Percentiles rank a stretch among this genome's conserved stretches.
Evolutionary conservation across 371 early-diverging fungal species (phyloP).

Genomic region (Mucor ambiguus): DNA sequence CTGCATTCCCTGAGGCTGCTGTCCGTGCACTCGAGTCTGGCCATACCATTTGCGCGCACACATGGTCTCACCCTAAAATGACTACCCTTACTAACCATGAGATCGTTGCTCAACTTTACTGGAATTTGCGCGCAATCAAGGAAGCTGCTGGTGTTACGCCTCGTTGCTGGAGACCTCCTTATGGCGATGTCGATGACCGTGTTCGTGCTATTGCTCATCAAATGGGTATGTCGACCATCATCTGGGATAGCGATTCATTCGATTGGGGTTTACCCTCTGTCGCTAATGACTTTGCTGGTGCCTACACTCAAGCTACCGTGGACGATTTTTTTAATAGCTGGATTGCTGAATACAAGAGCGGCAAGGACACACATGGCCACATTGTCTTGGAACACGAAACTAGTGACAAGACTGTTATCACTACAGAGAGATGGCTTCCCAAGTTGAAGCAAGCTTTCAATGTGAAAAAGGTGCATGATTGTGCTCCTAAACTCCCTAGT

Average conservation of each 20-base stretch:
- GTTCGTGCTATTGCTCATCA: slow-evolving; percentile 51
- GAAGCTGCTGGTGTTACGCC: slow-evolving; percentile 52
- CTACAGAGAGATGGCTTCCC: slow-evolving; percentile 52
- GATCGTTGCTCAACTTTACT: slow-evolving; percentile 51
- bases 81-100: slow-evolving; percentile 42
- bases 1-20: slow-evolving; percentile 42
- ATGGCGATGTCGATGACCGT: slow-evolving; percentile 53
- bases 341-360: slow-evolving; percentile 32
- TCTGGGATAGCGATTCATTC: slow-evolving; percentile 47
- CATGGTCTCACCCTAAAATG: slow-evolving; percentile 57
- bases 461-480: slow-evolving; percentile 48
- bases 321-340: slow-evolving; percentile 45
- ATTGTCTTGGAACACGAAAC: slow-evolving; percentile 57
- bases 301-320: slow-evolving; percentile 20
- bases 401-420: slow-evolving; percentile 39
- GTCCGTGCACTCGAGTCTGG: slow-evolving; percentile 40
- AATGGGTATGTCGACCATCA: slow-evolving; percentile 46
- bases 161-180: slow-evolving; percentile 57
- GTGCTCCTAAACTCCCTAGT: slow-evolving; percentile 37
- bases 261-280: slow-evolving; percentile 43
- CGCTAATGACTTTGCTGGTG: slow-evolving; percentile 28
- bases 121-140: slow-evolving; percentile 52
- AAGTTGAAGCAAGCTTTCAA: slow-evolving; percentile 38
- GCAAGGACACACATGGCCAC: slow-evolving; percentile 40
- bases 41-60: slow-evolving; percentile 51